Percentiles rank a stretch among this genome's conserved stretches.
Conservation (phyloP, 2,329 filamentous ascomycete genomes). For the Pseudopithomyces maydicus region DNA sequence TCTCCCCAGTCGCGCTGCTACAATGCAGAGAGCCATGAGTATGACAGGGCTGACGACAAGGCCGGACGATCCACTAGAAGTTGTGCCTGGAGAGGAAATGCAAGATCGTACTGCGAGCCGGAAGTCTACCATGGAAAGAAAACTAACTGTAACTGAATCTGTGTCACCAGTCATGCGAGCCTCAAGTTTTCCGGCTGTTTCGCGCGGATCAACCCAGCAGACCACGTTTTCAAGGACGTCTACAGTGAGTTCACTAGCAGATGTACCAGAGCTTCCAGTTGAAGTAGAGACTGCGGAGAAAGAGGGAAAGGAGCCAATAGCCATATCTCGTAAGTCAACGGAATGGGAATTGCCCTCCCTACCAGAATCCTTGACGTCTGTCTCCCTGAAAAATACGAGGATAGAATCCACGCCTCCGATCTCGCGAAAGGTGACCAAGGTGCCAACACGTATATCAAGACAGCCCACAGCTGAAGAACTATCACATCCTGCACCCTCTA, state of each 20-base stretch:
- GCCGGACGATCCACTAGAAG: conserved; percentile 8
- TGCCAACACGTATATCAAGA: conserved; percentile 8
- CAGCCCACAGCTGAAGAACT: background rate
- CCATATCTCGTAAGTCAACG: background rate
- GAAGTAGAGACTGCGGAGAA: background rate
- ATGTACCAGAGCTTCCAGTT: background rate
- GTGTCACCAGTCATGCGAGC: conserved; percentile 1
- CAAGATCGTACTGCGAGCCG: conserved; percentile 6
- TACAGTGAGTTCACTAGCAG: background rate
- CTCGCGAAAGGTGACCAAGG: background rate
- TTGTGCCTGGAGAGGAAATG: conserved; percentile 6
- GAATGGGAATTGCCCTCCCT: background rate
- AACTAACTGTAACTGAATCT: background rate
- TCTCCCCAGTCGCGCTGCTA: conserved; percentile 5
- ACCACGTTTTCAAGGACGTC: background rate
- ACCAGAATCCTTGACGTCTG: background rate
- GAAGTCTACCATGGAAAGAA: background rate
- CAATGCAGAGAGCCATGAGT: background rate
- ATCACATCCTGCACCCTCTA: background rate
- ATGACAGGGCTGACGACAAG: background rate
- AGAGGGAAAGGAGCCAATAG: background rate
- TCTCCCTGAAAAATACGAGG: background rate
- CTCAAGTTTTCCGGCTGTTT: background rate
- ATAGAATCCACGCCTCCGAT: background rate
- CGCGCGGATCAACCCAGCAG: conserved; percentile 8